phyloP scores from a whole-genome alignment of 228 moss, liverwort and hornwort genomes.

The Sphagnum fallax region DNA sequence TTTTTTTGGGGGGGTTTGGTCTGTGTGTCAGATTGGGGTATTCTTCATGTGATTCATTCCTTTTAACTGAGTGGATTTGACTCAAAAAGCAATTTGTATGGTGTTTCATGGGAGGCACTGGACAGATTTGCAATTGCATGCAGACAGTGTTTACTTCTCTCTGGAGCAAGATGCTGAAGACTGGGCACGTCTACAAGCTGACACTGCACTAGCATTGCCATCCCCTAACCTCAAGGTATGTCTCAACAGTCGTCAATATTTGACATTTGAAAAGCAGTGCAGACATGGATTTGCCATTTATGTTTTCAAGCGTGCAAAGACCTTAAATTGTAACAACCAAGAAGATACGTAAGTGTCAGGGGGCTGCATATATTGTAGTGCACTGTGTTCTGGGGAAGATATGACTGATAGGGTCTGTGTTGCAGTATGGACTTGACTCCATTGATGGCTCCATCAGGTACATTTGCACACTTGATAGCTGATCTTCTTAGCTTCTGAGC shows the following conservation, averaged over 20 bases:
- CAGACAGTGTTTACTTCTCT: conserved; percentile 58
- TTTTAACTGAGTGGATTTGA: background rate
- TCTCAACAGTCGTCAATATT: background rate
- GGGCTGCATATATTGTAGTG: too few species aligned
- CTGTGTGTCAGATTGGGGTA: too few species aligned
- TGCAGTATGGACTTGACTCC: conserved; percentile 52
- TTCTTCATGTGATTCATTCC: too few species aligned
- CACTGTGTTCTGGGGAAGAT: background rate
- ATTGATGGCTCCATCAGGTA: conserved; percentile 36
- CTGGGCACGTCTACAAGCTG: conserved; percentile 51
- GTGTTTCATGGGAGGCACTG: background rate
- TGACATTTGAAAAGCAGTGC: background rate
- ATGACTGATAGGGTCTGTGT: conserved; percentile 12
- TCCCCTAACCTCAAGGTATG: conserved; percentile 37
- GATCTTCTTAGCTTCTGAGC: too few species aligned
- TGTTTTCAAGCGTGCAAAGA: background rate
- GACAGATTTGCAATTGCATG: conserved; percentile 62
- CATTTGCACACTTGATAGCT: conserved; percentile 5
- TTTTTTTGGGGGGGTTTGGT: background rate
- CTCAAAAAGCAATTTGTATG: background rate
- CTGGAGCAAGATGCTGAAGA: conserved; percentile 77
- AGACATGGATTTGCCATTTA: background rate
- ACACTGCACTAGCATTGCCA: conserved; percentile 32
- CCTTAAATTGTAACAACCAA: background rate
- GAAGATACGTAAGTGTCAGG: background rate